Evolutionary conservation across 108 stramenopile genomes (phyloP).

Genomic region (Phaeodactylum tricornutum): DNA sequence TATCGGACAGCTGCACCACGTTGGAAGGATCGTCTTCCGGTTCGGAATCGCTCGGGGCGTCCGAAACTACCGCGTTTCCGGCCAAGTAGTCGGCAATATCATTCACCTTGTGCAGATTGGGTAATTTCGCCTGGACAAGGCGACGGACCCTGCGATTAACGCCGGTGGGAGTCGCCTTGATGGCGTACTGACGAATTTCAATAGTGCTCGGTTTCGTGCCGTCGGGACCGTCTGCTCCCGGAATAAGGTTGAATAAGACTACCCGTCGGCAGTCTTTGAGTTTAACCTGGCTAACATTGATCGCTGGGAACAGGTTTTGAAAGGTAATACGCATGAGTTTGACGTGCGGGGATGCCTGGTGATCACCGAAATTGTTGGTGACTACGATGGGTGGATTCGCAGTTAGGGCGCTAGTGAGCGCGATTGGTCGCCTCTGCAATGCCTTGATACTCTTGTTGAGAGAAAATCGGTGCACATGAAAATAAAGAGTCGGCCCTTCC

Average conservation of each 20-base stretch:
- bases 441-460: slow-evolving; percentile 74
- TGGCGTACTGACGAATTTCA: slow-evolving; percentile 95
- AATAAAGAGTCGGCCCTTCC: slow-evolving; percentile 90
- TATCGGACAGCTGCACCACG: slow-evolving; percentile 71
- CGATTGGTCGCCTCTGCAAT: slow-evolving; percentile 81
- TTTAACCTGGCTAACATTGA: slow-evolving; percentile 91
- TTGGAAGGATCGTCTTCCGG: slow-evolving; percentile 71
- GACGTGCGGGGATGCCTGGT: slow-evolving; percentile 73
- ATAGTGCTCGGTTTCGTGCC: slow-evolving; percentile 13
- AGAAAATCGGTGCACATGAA: slow-evolving; percentile 84
- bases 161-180: slow-evolving; percentile 93
- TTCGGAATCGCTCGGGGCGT: slow-evolving; percentile 76
- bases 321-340: slow-evolving; percentile 96
- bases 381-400: slow-evolving; percentile 88
- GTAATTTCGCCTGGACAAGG: slow-evolving; percentile 86
- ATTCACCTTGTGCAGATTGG: slow-evolving; percentile 79
- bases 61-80: slow-evolving; percentile 27
- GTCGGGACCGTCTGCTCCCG: slow-evolving; percentile 1
- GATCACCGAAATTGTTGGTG: slow-evolving; percentile 97
- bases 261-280: slow-evolving; percentile 92
- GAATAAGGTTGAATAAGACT: slow-evolving; percentile 85
- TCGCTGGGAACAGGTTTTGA: slow-evolving; percentile 98
- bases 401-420: slow-evolving; percentile 48
- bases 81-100: slow-evolving; percentile 95
- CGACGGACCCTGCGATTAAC: slow-evolving; percentile 85